phyloP scores from a whole-genome alignment of 345 rosid species.

The Eucalyptus tenuipes region DNA sequence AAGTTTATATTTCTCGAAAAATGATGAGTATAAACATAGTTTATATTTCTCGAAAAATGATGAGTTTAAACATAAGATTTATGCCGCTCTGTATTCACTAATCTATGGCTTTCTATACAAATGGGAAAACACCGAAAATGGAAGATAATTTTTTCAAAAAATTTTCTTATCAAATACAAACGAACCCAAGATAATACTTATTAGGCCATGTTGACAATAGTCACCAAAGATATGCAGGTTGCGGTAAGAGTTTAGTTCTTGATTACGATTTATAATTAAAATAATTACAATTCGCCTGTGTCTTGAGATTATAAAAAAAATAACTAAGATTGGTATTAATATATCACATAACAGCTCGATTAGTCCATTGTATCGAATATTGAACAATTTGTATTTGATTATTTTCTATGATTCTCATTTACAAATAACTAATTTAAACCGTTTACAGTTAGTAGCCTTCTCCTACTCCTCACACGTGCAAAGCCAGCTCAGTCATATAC shows the following conservation, averaged over 20 bases:
- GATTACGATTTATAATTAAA: neutral
- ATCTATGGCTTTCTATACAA: neutral
- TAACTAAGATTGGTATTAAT: neutral
- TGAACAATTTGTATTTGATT: neutral
- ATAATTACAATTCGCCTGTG: accelerated
- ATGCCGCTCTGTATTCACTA: neutral
- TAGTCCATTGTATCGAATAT: neutral
- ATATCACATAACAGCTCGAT: neutral
- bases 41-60: neutral
- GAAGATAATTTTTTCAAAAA: neutral
- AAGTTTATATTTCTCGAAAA: neutral
- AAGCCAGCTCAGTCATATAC: neutral
- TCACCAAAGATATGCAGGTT: neutral
- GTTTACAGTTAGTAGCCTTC: neutral
- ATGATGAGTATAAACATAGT: neutral
- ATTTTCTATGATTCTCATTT: neutral
- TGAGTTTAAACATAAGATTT: neutral
- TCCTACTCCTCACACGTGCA: neutral
- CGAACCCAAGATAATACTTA: too few relatives aligned
- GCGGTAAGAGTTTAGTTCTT: neutral
- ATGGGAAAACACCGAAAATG: neutral
- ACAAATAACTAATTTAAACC: neutral
- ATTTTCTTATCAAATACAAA: neutral
- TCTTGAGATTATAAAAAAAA: neutral
- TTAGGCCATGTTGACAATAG: too few relatives aligned